Evolutionary conservation across 108 stramenopile genomes (phyloP).

Genomic region (Pseudonitzschia multiseries): DNA sequence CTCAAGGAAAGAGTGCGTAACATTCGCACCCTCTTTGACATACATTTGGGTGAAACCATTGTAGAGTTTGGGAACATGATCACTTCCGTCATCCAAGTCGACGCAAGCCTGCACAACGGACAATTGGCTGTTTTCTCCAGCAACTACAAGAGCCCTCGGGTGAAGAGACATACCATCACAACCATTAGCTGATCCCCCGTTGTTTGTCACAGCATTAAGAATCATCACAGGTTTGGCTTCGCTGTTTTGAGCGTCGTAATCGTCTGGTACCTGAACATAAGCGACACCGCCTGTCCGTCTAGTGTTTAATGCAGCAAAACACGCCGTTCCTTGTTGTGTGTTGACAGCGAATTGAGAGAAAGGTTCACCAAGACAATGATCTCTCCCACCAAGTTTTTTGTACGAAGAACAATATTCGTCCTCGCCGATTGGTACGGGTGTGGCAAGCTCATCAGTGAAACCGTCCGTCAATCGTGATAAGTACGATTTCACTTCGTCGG

Average conservation of each 20-base stretch:
- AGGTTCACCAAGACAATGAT: conserved; percentile 80
- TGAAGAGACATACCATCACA: conserved; percentile 70
- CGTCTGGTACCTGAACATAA: conserved; percentile 43
- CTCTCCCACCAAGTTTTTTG: conserved; percentile 68
- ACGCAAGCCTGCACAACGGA: conserved; percentile 76
- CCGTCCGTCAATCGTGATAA: conserved; percentile 84
- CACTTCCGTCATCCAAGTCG: conserved; percentile 60
- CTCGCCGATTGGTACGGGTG: conserved; percentile 64
- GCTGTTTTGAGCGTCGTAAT: conserved; percentile 10
- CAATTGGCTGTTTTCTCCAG: conserved; percentile 51
- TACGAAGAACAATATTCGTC: conserved; percentile 51
- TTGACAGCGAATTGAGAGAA: conserved; percentile 87
- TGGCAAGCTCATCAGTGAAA: conserved; percentile 83
- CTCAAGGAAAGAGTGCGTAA: conserved; percentile 83
- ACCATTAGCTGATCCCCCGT: conserved; percentile 39
- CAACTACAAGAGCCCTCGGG: conserved; percentile 71
- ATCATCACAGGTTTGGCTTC: conserved; percentile 66
- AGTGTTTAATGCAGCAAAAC: conserved; percentile 88
- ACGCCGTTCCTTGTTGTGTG: conserved; percentile 88
- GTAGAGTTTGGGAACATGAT: conserved; percentile 61
- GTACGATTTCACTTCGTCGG: conserved; percentile 44
- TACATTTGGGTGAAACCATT: conserved; percentile 88
- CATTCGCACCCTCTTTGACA: conserved; percentile 69
- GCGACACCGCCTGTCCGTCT: conserved; percentile 76
- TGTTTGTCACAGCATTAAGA: conserved; percentile 76